These are phyloP conservation scores for Paramecium octaurelia DNA, from an alignment of 73 alveolate species.

Conservation along the genomic window DNA sequence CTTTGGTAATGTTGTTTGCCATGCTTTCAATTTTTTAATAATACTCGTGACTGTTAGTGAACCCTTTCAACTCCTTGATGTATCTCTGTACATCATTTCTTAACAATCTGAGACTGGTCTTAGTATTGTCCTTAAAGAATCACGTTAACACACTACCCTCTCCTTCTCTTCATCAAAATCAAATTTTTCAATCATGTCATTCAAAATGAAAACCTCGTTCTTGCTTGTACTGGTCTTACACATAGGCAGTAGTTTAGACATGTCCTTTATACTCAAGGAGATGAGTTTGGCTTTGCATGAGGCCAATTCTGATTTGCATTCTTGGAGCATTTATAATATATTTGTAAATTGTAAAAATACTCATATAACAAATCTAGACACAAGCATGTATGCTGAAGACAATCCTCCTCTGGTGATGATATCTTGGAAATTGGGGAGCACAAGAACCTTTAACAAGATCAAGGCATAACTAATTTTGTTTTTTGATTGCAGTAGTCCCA, in stretches of 20 bases:
- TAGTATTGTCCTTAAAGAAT: background rate
- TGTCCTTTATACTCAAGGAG: background rate
- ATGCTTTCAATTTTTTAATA: background rate
- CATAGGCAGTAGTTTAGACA: background rate
- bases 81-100: background rate
- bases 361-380: conserved; percentile 8
- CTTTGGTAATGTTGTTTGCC: conserved; percentile 21
- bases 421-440: background rate
- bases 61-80: background rate
- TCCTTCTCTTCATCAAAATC: conserved; percentile 50
- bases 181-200: conserved; percentile 21
- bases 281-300: conserved; percentile 6
- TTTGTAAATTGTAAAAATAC: background rate
- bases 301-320: conserved; percentile 23
- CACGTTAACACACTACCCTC: background rate
- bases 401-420: background rate
- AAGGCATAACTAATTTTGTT: background rate
- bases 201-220: background rate
- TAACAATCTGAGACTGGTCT: background rate
- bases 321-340: background rate
- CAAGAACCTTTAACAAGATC: background rate
- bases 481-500: background rate
- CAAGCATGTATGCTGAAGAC: background rate
- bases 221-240: conserved; percentile 4
- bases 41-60: background rate